Evolutionary conservation across 1,139 yeast genomes (phyloP), one percentile per base, ranked within the genome.

Genomic region (Kazachstania sp.): DNA sequence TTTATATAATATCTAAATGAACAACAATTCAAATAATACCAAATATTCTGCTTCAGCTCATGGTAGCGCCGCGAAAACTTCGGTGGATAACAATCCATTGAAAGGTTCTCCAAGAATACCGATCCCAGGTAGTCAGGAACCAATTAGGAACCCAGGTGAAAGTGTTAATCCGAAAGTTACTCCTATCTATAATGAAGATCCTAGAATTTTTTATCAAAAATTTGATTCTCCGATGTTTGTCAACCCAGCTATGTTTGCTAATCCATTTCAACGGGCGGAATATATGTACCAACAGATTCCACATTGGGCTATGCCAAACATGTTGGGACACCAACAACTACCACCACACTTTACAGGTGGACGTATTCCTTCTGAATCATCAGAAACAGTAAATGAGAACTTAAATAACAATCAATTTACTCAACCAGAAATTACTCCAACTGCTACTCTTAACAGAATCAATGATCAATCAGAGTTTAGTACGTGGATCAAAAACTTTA

Each of bases 41-140:
- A 4, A 23, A 7, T 23, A 23, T 23, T n/a, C 36, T 32, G 18
- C 36, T 32, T 16, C 38, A 20, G 26, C 26, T 26, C 29, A 37
- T 37, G 39, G 39, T 37, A 37, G 39, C 23, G 39, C 26, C 16
- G 39, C 39, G 26, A 37, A 37, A 37, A 20, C 15, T 37, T 16
- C 39, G 39, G 5, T 18, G n/a, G 18, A 20, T 4, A 12, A 11
- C 4, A 37, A 20, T 3, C 20, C 3, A 18, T 37, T 12, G 39
- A 37, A 37, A 7, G 18, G 39, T 37, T 26, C 29, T 26, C 39
- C 39, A 37, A 37, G 29, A 26, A 37, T 26, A 3, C 39, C 39
- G 39, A 18, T 37, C 39, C 39, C 39, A 37, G 39, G 39, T 26
- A 18, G 6, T 13, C 23, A 37, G 39, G 29, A 37, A 20, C 39